phyloP scores from a whole-genome alignment of 1,139 yeast genomes.

The Geotrichum aggregatum region DNA sequence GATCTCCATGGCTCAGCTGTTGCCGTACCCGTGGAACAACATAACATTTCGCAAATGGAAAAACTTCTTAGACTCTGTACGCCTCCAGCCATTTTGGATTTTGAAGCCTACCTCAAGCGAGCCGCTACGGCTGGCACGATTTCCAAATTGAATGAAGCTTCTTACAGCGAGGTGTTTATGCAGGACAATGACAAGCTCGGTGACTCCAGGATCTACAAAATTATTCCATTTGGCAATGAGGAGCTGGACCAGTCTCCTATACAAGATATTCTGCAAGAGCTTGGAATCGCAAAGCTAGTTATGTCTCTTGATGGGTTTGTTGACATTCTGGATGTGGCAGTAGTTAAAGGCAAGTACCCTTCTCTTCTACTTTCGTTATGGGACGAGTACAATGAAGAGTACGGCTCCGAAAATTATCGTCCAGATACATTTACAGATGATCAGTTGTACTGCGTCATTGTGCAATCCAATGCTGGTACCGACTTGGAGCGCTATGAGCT shows the following conservation, averaged over 20 bases:
- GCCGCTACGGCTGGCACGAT: constrained; percentile 25
- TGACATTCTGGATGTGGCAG: constrained; percentile 41
- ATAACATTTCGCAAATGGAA: constrained; percentile 35
- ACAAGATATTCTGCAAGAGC: constrained; percentile 47
- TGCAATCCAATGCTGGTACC: constrained; percentile 47
- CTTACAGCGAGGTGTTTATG: constrained; percentile 46
- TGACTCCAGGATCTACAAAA: constrained; percentile 41
- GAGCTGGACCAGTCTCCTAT: constrained; percentile 43
- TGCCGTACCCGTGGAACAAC: constrained; percentile 36
- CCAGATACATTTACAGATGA: constrained; percentile 39
- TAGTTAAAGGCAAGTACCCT: constrained; percentile 49
- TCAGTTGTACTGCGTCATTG: constrained; percentile 47
- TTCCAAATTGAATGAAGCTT: constrained; percentile 46
- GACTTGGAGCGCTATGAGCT: constrained; percentile 46
- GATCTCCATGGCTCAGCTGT: constrained; percentile 25
- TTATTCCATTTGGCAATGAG: constrained; percentile 50
- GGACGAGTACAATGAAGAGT: constrained; percentile 41
- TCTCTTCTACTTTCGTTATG: constrained; percentile 41
- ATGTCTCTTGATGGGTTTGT: constrained; percentile 44
- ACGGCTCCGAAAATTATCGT: constrained; percentile 37
- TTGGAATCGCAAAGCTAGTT: constrained; percentile 43
- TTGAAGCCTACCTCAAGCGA: constrained; percentile 33
- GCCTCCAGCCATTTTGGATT: constrained; percentile 29
- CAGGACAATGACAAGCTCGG: constrained; percentile 21
- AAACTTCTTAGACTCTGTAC: constrained; percentile 37